Percentiles rank a stretch among this genome's conserved stretches.
phyloP scores from a whole-genome alignment of 805 yeast species.

The Tetrapisispora phaffii region DNA sequence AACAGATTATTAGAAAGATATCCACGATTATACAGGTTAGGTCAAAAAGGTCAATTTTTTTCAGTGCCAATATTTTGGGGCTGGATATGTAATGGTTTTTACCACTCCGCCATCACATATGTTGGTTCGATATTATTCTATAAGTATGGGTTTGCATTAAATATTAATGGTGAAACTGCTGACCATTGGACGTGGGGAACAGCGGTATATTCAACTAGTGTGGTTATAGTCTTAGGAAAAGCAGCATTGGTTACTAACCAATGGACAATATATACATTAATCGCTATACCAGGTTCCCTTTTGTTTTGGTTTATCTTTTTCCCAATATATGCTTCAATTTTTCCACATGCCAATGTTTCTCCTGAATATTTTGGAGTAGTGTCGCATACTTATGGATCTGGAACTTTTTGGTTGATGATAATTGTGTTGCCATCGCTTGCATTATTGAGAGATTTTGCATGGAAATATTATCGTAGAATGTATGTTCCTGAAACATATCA shows the following conservation, averaged over 20 bases:
- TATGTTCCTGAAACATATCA: constrained; percentile 89
- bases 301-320: constrained; percentile 72
- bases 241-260: constrained; percentile 85
- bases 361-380: constrained; percentile 76
- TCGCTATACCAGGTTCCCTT: constrained; percentile 94
- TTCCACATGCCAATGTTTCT: constrained; percentile 76
- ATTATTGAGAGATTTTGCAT: constrained; percentile 73
- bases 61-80: constrained; percentile 93
- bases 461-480: constrained; percentile 92
- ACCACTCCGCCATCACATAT: constrained; percentile 80
- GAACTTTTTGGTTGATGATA: constrained; percentile 73
- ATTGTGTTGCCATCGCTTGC: constrained; percentile 71
- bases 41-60: constrained; percentile 81
- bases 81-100: constrained; percentile 93
- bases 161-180: constrained; percentile 53
- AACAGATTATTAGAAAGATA: constrained; percentile 83
- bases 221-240: constrained; percentile 83
- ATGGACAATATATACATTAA: constrained; percentile 88
- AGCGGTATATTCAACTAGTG: constrained; percentile 76
- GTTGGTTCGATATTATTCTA: constrained; percentile 62
- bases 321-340: constrained; percentile 79
- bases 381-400: constrained; percentile 63
- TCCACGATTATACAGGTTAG: constrained; percentile 85
- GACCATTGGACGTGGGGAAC: constrained; percentile 96
- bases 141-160: constrained; percentile 52